These are phyloP conservation scores for Pyrenochaeta sp. DNA, from an alignment of 2,329 filamentous ascomycete genomes.

Conservation along the genomic window DNA sequence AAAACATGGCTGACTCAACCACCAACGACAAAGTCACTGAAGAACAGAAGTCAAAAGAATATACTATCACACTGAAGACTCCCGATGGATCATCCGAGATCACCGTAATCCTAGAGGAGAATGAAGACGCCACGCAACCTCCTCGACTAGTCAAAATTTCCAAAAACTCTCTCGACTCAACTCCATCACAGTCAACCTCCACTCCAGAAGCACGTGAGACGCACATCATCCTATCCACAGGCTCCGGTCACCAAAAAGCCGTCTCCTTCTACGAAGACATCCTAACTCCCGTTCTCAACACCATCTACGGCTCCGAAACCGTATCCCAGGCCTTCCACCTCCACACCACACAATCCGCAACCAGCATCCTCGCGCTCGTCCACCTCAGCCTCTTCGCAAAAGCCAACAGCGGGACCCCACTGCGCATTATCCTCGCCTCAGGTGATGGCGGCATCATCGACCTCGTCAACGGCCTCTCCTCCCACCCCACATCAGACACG, in stretches of 20 bases:
- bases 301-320: slow-evolving; percentile 43
- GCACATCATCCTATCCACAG: slow-evolving; percentile 55
- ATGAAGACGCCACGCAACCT: slow-evolving; percentile 19
- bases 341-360: slow-evolving; percentile 68
- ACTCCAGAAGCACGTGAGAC: slow-evolving; percentile 30
- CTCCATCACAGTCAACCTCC: neutral
- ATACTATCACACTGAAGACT: slow-evolving; percentile 13
- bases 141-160: slow-evolving; percentile 26
- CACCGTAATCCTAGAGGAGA: slow-evolving; percentile 14
- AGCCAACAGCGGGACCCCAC: slow-evolving; percentile 54
- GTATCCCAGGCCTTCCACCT: slow-evolving; percentile 57
- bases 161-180: slow-evolving; percentile 23
- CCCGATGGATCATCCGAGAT: slow-evolving; percentile 10
- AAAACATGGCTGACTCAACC: slow-evolving; percentile 5
- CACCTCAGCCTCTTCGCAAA: slow-evolving; percentile 55
- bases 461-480: slow-evolving; percentile 72
- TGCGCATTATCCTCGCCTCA: slow-evolving; percentile 75
- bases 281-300: slow-evolving; percentile 52
- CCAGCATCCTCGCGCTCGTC: slow-evolving; percentile 72
- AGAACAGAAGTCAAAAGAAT: slow-evolving; percentile 4
- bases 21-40: slow-evolving; percentile 3
- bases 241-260: slow-evolving; percentile 54
- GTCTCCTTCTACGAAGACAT: slow-evolving; percentile 47
- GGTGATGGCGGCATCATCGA: slow-evolving; percentile 90
- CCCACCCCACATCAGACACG: slow-evolving; percentile 27